Conservation (phyloP, 495 filamentous ascomycete genomes). For the Penicillium soppii region DNA sequence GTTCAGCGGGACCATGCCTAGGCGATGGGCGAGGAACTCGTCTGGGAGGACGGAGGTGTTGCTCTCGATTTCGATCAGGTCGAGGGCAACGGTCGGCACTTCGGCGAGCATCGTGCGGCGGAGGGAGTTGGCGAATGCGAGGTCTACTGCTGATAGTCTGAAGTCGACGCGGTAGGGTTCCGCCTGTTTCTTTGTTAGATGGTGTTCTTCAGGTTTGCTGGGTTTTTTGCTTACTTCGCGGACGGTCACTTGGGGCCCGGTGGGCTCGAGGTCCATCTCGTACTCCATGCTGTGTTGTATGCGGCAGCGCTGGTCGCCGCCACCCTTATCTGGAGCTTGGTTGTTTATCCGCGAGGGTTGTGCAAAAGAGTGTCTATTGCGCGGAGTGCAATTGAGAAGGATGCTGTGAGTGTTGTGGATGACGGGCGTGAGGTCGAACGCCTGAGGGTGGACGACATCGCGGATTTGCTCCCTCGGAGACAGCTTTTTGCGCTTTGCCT, state of each 20-base stretch:
- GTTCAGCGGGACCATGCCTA: constrained; percentile 87
- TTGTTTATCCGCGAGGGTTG: not conserved
- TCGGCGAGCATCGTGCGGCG: constrained; percentile 92
- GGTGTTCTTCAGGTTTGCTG: not conserved
- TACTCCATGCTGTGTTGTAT: constrained; percentile 57
- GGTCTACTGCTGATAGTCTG: constrained; percentile 73
- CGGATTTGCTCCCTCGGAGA: constrained; percentile 27
- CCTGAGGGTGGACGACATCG: constrained; percentile 10
- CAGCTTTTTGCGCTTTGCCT: constrained; percentile 36
- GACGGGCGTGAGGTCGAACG: constrained; percentile 10
- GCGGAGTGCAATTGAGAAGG: not conserved
- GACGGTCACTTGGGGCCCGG: constrained; percentile 68
- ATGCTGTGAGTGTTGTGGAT: not conserved
- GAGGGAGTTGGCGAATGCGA: constrained; percentile 91
- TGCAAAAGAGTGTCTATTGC: not conserved
- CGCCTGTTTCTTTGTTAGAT: constrained; percentile 49
- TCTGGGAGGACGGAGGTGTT: constrained; percentile 95
- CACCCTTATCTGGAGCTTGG: constrained; percentile 12
- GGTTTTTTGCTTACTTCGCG: constrained; percentile 52
- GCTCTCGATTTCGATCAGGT: constrained; percentile 85
- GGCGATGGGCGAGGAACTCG: constrained; percentile 90
- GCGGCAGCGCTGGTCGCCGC: constrained; percentile 30
- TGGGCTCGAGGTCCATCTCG: constrained; percentile 66
- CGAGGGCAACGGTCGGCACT: constrained; percentile 92
- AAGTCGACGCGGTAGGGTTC: constrained; percentile 74